Conservation (phyloP, 2,329 filamentous ascomycete genomes). For the Fonsecaea pedrosoi region DNA sequence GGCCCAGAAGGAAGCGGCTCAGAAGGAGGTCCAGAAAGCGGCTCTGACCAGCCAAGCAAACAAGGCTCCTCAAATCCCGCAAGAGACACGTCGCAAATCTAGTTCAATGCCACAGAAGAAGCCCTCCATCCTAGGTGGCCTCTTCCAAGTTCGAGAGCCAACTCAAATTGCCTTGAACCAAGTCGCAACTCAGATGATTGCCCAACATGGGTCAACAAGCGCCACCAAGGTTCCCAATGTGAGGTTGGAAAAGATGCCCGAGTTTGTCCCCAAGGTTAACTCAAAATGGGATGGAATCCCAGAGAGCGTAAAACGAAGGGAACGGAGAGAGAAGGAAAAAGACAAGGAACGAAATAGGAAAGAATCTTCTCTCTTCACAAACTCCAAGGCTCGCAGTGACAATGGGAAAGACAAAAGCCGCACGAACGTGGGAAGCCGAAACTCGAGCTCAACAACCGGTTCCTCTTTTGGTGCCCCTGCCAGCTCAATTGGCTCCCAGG, state of each 20-base stretch:
- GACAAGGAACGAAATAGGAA: conserved; percentile 27
- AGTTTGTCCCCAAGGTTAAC: conserved; percentile 59
- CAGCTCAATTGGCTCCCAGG: conserved; percentile 28
- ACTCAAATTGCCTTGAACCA: conserved; percentile 56
- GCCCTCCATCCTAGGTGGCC: conserved; percentile 50
- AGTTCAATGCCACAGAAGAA: conserved; percentile 42
- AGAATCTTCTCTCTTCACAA: conserved; percentile 16
- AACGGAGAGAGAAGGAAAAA: conserved; percentile 37
- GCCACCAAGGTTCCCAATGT: conserved; percentile 48
- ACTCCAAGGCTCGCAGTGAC: conserved; percentile 7
- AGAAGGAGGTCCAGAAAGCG: conserved; percentile 15
- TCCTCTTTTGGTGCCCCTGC: conserved; percentile 29
- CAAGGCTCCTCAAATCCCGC: conserved; percentile 4
- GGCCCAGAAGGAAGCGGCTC: conserved; percentile 20
- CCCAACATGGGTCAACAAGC: conserved; percentile 49
- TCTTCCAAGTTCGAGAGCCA: conserved; percentile 58
- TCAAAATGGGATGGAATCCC: conserved; percentile 62
- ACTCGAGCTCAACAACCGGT: conserved; percentile 31
- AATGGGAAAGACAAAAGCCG: conserved; percentile 9
- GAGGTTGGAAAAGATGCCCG: conserved; percentile 55
- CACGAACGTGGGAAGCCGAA: conserved; percentile 18
- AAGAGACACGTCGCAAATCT: conserved; percentile 5
- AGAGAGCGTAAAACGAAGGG: conserved; percentile 47
- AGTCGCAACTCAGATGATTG: conserved; percentile 48
- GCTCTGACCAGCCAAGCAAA: conserved; percentile 8